A percentile compares a stretch with the other conserved stretches of the same genome.
Evolutionary conservation across 148 eudicot genomes (phyloP).

Genomic region (Simmondsia chinensis): DNA sequence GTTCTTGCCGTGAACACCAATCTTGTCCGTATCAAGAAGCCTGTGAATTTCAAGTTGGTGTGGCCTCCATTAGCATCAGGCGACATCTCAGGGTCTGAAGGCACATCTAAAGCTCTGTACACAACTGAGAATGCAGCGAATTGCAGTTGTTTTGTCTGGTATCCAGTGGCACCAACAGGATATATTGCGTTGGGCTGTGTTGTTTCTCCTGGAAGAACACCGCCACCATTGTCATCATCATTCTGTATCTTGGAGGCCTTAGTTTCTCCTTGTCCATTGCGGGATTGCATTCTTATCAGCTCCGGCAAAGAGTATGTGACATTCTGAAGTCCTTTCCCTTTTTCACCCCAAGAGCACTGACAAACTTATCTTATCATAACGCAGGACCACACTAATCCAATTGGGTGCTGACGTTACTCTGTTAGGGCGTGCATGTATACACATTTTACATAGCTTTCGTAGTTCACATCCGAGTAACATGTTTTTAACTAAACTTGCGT

Average conservation of each 20-base stretch:
- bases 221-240: conserved; percentile 65
- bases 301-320: conserved; percentile 39
- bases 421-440: no score
- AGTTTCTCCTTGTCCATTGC: conserved; percentile 66
- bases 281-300: conserved; percentile 67
- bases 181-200: conserved; percentile 97
- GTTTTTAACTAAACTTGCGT: no score
- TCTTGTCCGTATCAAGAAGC: conserved; percentile 74
- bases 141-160: conserved; percentile 69
- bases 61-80: conserved; percentile 46
- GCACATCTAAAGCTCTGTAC: conserved; percentile 2
- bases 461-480: no score
- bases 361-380: no score
- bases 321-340: conserved; percentile 2
- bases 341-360: background rate
- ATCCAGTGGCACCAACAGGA: conserved; percentile 89
- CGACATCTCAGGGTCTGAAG: conserved; percentile 25
- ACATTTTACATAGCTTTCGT: no score
- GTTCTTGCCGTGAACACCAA: conserved; percentile 87
- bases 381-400: no score
- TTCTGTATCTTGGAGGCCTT: conserved; percentile 72
- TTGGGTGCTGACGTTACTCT: no score
- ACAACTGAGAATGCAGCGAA: conserved; percentile 4
- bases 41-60: conserved; percentile 66
- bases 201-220: conserved; percentile 62